These are phyloP conservation scores for Exophiala mesophila DNA, from an alignment of 2,329 filamentous ascomycete species.

Conservation along the genomic window DNA sequence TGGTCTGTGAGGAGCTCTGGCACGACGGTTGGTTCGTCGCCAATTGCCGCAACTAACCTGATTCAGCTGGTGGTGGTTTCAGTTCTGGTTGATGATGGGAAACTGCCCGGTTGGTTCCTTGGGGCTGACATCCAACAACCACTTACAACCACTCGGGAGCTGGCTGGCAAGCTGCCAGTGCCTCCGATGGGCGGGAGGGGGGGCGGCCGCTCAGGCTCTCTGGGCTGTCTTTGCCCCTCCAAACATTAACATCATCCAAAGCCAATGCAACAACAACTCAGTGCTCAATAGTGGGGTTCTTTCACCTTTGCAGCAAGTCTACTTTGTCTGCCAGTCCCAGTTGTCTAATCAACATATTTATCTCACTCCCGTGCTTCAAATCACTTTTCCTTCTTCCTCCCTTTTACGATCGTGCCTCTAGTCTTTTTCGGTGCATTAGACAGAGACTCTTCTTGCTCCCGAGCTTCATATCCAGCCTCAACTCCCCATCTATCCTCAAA, in stretches of 20 bases:
- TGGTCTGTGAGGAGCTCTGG: neutral
- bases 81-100: neutral
- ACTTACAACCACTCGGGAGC: too few species aligned
- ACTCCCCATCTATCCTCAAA: neutral
- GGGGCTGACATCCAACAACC: too few species aligned
- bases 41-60: neutral
- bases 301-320: neutral
- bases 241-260: too few species aligned
- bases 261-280: too few species aligned
- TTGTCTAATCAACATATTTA: constrained; percentile 18
- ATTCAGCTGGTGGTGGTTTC: neutral
- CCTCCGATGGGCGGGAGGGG: too few species aligned
- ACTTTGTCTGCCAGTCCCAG: neutral
- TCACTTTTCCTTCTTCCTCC: constrained; percentile 20
- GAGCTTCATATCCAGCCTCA: neutral
- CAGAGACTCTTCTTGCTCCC: constrained; percentile 19
- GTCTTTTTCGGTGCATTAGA: constrained; percentile 30
- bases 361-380: constrained; percentile 22
- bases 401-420: constrained; percentile 23
- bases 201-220: too few species aligned
- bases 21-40: neutral
- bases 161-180: too few species aligned
- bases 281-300: neutral
- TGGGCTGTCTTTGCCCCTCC: neutral
- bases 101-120: too few species aligned